Percentiles rank a stretch among this genome's conserved stretches.
These are phyloP conservation scores for Elsinoe perseae DNA, from an alignment of 2,329 filamentous ascomycete genomes.

Conservation along the genomic window DNA sequence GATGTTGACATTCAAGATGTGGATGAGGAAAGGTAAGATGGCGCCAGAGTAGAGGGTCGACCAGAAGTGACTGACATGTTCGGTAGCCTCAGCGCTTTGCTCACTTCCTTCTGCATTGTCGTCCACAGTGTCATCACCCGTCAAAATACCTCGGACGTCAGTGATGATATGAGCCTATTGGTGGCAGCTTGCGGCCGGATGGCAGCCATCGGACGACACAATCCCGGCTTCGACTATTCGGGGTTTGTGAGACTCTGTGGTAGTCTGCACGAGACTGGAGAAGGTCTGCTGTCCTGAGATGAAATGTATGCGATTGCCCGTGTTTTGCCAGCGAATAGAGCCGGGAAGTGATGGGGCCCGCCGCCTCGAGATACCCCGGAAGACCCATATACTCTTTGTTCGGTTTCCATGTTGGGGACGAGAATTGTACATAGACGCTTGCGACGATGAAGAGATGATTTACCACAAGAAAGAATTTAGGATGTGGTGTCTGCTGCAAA, in stretches of 20 bases:
- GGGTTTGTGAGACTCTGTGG: neutral
- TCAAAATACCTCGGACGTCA: neutral
- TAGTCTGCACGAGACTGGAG: neutral
- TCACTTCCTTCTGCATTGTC: neutral
- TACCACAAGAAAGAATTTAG: too few relatives aligned
- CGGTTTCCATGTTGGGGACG: too few relatives aligned
- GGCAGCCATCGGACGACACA: neutral
- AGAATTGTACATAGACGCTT: too few relatives aligned
- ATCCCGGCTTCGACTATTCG: neutral
- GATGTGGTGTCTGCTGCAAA: too few relatives aligned
- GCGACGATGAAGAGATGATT: neutral
- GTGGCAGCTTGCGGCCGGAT: neutral
- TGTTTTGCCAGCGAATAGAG: too few relatives aligned
- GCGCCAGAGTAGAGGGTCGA: neutral
- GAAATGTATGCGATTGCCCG: too few relatives aligned
- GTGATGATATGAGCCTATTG: neutral
- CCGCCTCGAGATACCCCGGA: too few relatives aligned
- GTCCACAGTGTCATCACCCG: neutral
- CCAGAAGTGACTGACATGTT: neutral
- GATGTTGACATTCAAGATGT: neutral
- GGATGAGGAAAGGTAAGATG: constrained; percentile 4
- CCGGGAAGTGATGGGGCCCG: too few relatives aligned
- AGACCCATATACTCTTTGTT: too few relatives aligned
- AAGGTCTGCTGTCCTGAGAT: neutral
- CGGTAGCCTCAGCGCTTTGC: neutral